Percentiles rank a stretch among this genome's conserved stretches.
phyloP scores from a whole-genome alignment of 2,329 filamentous ascomycete genomes.

The Claviceps sp. region DNA sequence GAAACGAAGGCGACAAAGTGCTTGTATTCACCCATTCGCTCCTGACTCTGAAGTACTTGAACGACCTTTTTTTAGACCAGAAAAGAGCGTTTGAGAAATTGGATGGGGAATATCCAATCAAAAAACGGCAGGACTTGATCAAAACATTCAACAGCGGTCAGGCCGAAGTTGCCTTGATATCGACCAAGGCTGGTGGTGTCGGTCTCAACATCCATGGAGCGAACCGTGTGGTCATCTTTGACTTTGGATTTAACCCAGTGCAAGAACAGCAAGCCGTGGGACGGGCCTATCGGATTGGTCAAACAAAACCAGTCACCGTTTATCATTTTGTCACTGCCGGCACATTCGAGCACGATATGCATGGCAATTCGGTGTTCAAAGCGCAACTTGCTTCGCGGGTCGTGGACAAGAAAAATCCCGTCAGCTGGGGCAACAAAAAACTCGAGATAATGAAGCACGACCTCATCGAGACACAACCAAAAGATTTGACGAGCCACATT shows the following conservation, averaged over 20 bases:
- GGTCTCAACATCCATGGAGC: conserved; percentile 76
- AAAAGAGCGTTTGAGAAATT: conserved; percentile 42
- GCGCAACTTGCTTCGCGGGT: conserved; percentile 65
- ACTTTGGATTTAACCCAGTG: conserved; percentile 68
- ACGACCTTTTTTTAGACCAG: conserved; percentile 37
- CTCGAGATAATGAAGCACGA: conserved; percentile 38
- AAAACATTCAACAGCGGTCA: conserved; percentile 53
- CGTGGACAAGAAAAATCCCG: conserved; percentile 68
- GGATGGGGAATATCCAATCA: conserved; percentile 49
- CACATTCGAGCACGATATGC: conserved; percentile 63
- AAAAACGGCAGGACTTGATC: conserved; percentile 45
- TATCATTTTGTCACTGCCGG: conserved; percentile 70
- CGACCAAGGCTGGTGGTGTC: conserved; percentile 67
- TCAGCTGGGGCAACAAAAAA: conserved; percentile 48
- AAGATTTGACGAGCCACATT: conserved; percentile 36
- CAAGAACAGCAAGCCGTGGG: conserved; percentile 80
- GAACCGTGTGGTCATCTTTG: conserved; percentile 76
- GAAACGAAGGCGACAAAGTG: conserved; percentile 52
- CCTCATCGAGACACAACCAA: conserved; percentile 36
- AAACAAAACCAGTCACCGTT: conserved; percentile 67
- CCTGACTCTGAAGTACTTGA: conserved; percentile 55
- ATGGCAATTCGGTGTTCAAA: conserved; percentile 70
- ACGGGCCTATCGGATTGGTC: conserved; percentile 73
- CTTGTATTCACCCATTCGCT: conserved; percentile 70
- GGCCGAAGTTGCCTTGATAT: conserved; percentile 60